Evolutionary conservation across 73 alveolate species (phyloP).

Genomic region (Stentor roeselii): DNA sequence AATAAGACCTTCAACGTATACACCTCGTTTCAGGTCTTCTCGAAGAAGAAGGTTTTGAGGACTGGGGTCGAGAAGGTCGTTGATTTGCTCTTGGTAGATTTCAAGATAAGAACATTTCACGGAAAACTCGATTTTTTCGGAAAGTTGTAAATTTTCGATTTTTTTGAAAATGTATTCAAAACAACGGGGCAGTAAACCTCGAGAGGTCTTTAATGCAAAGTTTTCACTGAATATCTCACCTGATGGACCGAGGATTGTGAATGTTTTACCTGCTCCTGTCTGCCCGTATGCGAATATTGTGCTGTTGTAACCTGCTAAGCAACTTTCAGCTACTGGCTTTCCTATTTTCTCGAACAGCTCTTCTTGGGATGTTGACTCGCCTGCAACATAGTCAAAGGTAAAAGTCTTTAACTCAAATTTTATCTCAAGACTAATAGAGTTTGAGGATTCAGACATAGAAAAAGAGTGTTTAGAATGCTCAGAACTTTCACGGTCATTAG

Average conservation of each 20-base stretch:
- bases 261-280: conserved; percentile 99
- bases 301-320: conserved; percentile 92
- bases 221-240: not conserved
- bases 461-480: conserved; percentile 8
- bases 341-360: conserved; percentile 67
- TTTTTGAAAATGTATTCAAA: conserved; percentile 60
- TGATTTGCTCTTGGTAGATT: conserved; percentile 76
- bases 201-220: not conserved
- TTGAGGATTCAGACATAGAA: not conserved
- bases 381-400: conserved; percentile 78
- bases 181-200: conserved; percentile 79
- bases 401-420: conserved; percentile 40
- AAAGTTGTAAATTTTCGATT: conserved; percentile 34
- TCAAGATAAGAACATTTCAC: conserved; percentile 66
- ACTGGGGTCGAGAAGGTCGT: conserved; percentile 66
- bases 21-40: conserved; percentile 77
- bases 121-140: conserved; percentile 31
- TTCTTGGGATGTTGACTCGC: conserved; percentile 68
- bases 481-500: conserved; percentile 80
- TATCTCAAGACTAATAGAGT: conserved; percentile 30
- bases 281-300: conserved; percentile 96
- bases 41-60: conserved; percentile 41
- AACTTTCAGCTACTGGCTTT: conserved; percentile 69
- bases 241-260: conserved; percentile 88
- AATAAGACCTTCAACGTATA: conserved; percentile 78